These are phyloP conservation scores for Morella rubra DNA, from an alignment of 306 rosid genomes.

Conservation along the genomic window DNA sequence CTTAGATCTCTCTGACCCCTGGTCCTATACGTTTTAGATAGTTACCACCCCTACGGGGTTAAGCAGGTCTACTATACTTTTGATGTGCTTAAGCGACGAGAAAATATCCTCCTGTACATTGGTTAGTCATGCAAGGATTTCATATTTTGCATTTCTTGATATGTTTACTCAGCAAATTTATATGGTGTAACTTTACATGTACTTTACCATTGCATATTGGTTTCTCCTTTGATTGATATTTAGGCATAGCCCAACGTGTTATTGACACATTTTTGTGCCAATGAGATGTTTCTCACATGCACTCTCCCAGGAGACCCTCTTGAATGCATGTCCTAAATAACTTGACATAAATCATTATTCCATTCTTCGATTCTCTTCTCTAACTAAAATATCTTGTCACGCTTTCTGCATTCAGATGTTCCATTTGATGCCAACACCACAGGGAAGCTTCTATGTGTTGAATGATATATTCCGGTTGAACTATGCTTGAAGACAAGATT, in stretches of 20 bases:
- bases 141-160: background rate
- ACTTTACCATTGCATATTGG: background rate
- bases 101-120: background rate
- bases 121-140: background rate
- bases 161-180: background rate
- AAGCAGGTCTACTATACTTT: background rate
- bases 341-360: too few relatives aligned
- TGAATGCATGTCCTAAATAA: background rate
- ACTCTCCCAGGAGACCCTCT: background rate
- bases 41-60: background rate
- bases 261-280: background rate
- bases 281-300: background rate
- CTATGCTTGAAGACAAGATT: conserved; percentile 63
- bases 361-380: background rate
- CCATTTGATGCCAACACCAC: conserved; percentile 94
- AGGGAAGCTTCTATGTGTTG: conserved; percentile 81
- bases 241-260: background rate
- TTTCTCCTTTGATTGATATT: background rate
- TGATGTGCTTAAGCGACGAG: background rate
- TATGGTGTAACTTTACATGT: background rate
- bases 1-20: background rate
- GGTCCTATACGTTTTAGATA: background rate
- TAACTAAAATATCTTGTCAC: conserved; percentile 8
- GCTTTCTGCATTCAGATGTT: conserved; percentile 66
- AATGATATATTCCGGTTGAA: conserved; percentile 95